These are phyloP conservation scores for Musa troglodytarum DNA, from an alignment of 176 grass and related monocot species.

Conservation along the genomic window DNA sequence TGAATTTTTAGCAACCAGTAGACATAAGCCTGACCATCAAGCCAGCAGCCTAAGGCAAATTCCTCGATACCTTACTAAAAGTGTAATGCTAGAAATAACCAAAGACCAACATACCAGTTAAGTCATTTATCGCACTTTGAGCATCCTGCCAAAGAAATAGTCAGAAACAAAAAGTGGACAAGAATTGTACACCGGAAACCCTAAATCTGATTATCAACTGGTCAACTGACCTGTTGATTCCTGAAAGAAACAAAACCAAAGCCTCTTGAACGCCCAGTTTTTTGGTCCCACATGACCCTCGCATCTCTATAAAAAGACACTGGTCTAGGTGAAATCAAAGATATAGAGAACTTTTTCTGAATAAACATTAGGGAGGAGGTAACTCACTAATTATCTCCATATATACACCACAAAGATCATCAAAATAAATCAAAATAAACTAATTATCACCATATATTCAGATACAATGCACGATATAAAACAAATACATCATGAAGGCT, in stretches of 20 bases:
- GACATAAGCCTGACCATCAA: neutral
- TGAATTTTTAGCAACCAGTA: neutral
- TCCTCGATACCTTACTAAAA: too few relatives aligned
- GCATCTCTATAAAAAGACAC: slow-evolving; percentile 45
- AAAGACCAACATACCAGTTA: slow-evolving; percentile 40
- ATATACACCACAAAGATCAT: neutral
- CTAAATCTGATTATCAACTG: neutral
- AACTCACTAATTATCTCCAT: too few relatives aligned
- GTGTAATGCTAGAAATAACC: neutral
- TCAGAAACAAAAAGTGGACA: neutral
- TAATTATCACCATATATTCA: too few relatives aligned
- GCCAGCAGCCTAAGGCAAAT: neutral
- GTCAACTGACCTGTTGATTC: slow-evolving; percentile 15
- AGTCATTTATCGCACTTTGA: slow-evolving; percentile 90
- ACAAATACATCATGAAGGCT: slow-evolving; percentile 18
- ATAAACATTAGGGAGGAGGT: neutral
- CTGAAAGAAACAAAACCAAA: slow-evolving; percentile 28
- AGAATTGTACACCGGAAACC: slow-evolving; percentile 2
- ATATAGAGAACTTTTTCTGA: neutral
- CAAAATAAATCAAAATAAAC: neutral
- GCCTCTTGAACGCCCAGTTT: slow-evolving; percentile 21
- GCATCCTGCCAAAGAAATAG: slow-evolving; percentile 59
- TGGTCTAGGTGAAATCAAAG: slow-evolving; percentile 8
- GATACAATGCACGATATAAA: slow-evolving; percentile 5
- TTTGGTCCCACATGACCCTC: slow-evolving; percentile 26